phyloP scores from a whole-genome alignment of 495 filamentous ascomycete genomes.

The Tetracladium setigerum region DNA sequence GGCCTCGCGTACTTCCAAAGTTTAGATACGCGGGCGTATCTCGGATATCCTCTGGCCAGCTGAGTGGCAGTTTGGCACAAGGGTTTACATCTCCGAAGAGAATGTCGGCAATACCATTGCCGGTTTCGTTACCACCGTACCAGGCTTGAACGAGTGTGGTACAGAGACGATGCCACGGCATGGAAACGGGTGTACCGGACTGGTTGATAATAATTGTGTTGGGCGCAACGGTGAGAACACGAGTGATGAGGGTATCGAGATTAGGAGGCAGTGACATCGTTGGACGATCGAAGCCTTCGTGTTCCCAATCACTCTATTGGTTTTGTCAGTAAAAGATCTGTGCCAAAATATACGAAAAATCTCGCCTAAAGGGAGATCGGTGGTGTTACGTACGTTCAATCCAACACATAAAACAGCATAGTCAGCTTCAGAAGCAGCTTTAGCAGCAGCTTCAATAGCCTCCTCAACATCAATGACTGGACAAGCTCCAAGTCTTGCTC shows the following conservation, averaged over 20 bases:
- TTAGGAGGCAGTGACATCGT: slow-evolving; percentile 60
- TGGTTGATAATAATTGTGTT: slow-evolving; percentile 61
- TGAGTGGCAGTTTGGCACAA: slow-evolving; percentile 57
- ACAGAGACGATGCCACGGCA: slow-evolving; percentile 57
- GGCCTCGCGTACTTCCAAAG: slow-evolving; percentile 59
- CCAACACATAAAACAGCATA: slow-evolving; percentile 64
- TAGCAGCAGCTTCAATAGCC: slow-evolving; percentile 51
- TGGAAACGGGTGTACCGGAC: slow-evolving; percentile 64
- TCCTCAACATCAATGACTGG: slow-evolving; percentile 46
- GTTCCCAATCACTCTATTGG: slow-evolving; percentile 54
- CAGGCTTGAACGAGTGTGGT: slow-evolving; percentile 51
- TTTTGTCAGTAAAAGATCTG: background rate
- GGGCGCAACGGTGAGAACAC: slow-evolving; percentile 52
- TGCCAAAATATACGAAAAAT: too few relatives aligned
- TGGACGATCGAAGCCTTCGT: slow-evolving; percentile 61
- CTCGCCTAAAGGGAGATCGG: background rate
- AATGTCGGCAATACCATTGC: slow-evolving; percentile 59
- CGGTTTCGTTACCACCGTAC: slow-evolving; percentile 60
- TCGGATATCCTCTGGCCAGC: slow-evolving; percentile 56
- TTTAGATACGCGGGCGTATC: slow-evolving; percentile 70
- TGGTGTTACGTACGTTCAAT: slow-evolving; percentile 35
- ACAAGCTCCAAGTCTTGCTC: slow-evolving; percentile 54
- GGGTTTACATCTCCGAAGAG: slow-evolving; percentile 60
- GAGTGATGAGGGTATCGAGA: slow-evolving; percentile 53
- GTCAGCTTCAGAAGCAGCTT: slow-evolving; percentile 51